Evolutionary conservation across 257 asterid genomes (phyloP), one percentile per base, ranked within the genome.

Genomic region (Cruciata laevipes): DNA sequence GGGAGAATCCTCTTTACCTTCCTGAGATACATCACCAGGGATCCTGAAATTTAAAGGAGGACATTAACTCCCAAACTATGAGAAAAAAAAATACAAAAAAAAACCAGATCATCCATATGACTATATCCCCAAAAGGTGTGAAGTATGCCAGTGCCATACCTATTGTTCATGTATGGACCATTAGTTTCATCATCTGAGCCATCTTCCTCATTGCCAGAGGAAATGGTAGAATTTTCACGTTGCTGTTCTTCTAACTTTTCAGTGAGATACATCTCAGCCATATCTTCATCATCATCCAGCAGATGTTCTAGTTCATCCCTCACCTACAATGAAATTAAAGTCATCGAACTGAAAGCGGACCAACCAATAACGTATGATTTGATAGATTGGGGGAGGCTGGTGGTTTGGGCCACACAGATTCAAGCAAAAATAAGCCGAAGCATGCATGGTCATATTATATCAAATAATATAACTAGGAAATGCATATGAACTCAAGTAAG

Each of bases 251-350:
- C 71, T 61, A 84, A 84, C 80, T 92, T 92, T 13, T 92, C 98
- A 7, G 96, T 92, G 73, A 92, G 81, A 81, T 89, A 92, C 98
- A 92, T 92, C 84, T 89, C 98, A 14, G 97, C 98, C 97, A 92
- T 92, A 72, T 92, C 98, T 49, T 89, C 97, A 47, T 92, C 97
- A 61, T 92, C 98, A 32, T 92, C 97, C 13, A 92, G 89, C 83
- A 92, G 82, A 86, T 92, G 97, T 82, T 92, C 98, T 74, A 92
- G 72, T 79, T 92, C 98, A 77, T 92, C 98, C 69, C 97, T 82
- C 20, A 89, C 98, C 98, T 92, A 79, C 75, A 51, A 62, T 47
- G 0, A 0, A 42, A 42, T 42, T 0, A 42, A 42, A 2, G 2
- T 12, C 51, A 42, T 42, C 18, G 14, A 42, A 12, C 3, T 13